phyloP scores from a whole-genome alignment of 2,329 filamentous ascomycete genomes.

The Neopestalotiopsis sp. region DNA sequence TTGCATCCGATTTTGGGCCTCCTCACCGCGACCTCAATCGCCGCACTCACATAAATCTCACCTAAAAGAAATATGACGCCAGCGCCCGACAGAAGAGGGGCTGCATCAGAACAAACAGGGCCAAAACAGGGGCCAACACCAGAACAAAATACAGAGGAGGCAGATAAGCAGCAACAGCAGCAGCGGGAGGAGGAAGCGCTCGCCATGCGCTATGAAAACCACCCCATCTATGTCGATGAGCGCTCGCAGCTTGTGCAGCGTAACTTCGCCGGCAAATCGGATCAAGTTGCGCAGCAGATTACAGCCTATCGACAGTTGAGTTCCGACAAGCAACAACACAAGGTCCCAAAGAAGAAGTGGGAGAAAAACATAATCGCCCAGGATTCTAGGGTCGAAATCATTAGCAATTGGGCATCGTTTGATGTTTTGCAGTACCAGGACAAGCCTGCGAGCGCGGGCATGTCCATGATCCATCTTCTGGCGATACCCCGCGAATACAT shows the following conservation, averaged over 20 bases:
- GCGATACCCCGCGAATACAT: constrained; percentile 8
- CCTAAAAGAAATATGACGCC: background rate
- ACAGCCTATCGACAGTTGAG: background rate
- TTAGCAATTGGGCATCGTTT: constrained; percentile 19
- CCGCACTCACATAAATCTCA: background rate
- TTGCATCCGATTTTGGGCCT: background rate
- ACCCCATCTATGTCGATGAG: background rate
- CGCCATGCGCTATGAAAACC: background rate
- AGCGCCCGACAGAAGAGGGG: background rate
- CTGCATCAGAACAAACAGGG: background rate
- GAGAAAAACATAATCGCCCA: constrained; percentile 5
- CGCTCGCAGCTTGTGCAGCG: background rate
- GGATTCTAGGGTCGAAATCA: constrained; percentile 5
- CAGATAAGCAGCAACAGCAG: background rate
- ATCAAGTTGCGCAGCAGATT: background rate
- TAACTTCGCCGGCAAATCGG: background rate
- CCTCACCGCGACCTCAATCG: background rate
- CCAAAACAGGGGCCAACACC: background rate
- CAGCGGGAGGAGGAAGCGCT: background rate
- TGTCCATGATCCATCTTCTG: constrained; percentile 19
- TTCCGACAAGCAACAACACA: background rate
- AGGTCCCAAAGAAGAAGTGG: background rate
- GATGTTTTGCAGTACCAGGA: constrained; percentile 18
- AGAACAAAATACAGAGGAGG: no score
- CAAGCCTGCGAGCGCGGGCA: constrained; percentile 13